Conservation (phyloP, 257 asterid species). For the Capsicum pubescens region DNA sequence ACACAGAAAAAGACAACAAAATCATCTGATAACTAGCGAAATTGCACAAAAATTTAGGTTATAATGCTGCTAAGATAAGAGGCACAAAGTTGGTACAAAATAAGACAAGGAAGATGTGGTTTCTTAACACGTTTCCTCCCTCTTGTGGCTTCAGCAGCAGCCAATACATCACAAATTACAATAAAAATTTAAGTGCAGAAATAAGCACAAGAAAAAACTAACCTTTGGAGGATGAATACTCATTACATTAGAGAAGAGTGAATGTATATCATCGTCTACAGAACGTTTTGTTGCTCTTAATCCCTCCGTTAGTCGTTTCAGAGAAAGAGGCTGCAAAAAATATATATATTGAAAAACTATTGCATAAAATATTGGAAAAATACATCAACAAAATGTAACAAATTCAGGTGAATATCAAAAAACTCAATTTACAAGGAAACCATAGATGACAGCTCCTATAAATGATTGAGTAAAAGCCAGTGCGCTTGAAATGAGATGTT, state of each 20-base stretch:
- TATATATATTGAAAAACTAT: constrained; percentile 18
- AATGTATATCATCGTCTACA: constrained; percentile 67
- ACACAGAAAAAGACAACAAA: constrained; percentile 17
- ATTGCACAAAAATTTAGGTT: background rate
- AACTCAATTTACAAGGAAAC: background rate
- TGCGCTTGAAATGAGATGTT: constrained; percentile 15
- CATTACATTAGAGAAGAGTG: constrained; percentile 80
- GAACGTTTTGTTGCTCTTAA: constrained; percentile 63
- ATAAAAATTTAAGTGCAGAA: constrained; percentile 6
- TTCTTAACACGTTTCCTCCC: background rate
- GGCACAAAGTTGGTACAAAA: background rate
- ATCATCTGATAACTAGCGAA: constrained; percentile 3
- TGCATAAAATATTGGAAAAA: constrained; percentile 17
- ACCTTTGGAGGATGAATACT: constrained; percentile 80
- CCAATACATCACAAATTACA: background rate
- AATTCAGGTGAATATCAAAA: constrained; percentile 7
- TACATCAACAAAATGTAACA: constrained; percentile 11
- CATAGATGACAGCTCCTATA: background rate
- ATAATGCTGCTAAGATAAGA: constrained; percentile 7
- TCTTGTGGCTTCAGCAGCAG: constrained; percentile 1
- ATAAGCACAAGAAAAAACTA: constrained; percentile 28
- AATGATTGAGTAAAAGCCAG: background rate
- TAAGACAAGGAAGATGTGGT: background rate
- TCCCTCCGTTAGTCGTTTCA: constrained; percentile 85
- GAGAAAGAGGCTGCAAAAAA: constrained; percentile 80